These are phyloP conservation scores for Phaeotremella fagi DNA, from an alignment of 768 basidiomycete species.

Conservation along the genomic window DNA sequence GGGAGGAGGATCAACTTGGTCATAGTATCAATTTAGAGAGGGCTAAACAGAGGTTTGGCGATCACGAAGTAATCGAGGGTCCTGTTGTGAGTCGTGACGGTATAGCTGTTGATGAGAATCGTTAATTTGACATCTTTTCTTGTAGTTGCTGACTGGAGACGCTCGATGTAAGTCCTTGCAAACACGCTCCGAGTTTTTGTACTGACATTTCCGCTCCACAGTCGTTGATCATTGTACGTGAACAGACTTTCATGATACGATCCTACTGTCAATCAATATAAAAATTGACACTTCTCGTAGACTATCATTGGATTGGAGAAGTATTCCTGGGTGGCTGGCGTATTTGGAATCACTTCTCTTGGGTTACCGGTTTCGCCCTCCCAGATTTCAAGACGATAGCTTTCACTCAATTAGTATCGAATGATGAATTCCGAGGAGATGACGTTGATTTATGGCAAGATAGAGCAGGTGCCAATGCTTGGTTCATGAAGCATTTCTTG, in stretches of 20 bases:
- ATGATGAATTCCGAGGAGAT: neutral
- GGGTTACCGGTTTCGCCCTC: constrained; percentile 7
- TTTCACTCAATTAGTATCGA: constrained; percentile 10
- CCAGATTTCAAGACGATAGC: constrained; percentile 16
- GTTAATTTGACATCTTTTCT: too few species aligned
- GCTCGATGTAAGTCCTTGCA: constrained; percentile 18
- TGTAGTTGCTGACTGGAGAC: constrained; percentile 34
- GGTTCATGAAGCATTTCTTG: constrained; percentile 33
- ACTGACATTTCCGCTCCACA: neutral
- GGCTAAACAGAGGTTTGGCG: constrained; percentile 8
- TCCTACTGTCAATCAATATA: too few species aligned
- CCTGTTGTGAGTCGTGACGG: constrained; percentile 15
- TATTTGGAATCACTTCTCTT: constrained; percentile 19
- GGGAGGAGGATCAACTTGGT: constrained; percentile 7
- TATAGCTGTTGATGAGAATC: neutral
- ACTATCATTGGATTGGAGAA: constrained; percentile 11
- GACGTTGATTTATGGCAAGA: constrained; percentile 15
- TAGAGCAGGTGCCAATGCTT: constrained; percentile 24
- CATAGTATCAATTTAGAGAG: constrained; percentile 6
- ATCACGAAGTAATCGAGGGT: constrained; percentile 10
- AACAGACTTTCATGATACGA: neutral
- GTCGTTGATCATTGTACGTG: neutral
- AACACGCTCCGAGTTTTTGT: neutral
- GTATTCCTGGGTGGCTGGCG: constrained; percentile 23
- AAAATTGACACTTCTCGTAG: too few species aligned